Conservation (phyloP, 495 filamentous ascomycete species). For the Schizothecium vesticola region DNA sequence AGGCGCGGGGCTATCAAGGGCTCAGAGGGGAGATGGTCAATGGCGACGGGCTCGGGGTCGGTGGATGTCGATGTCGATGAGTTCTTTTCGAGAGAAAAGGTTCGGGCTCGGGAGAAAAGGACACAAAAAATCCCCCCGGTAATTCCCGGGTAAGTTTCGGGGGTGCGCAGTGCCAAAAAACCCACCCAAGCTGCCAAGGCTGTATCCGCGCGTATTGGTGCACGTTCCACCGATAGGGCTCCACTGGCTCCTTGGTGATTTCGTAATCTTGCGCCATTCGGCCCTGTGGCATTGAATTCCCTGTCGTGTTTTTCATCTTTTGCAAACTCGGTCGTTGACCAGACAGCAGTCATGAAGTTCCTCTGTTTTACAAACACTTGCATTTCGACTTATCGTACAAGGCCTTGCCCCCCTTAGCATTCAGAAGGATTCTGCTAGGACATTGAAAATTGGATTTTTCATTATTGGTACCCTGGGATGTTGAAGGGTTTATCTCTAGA, state of each 20-base stretch:
- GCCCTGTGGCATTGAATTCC: not conserved
- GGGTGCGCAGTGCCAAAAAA: slow-evolving; percentile 16
- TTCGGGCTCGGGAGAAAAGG: slow-evolving; percentile 15
- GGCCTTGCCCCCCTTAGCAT: not conserved
- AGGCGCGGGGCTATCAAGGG: slow-evolving; percentile 21
- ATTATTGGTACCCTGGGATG: not conserved
- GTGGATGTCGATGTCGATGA: slow-evolving; percentile 17
- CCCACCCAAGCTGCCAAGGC: not conserved
- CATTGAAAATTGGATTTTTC: not conserved
- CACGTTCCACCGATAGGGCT: not conserved
- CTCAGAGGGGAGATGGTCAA: slow-evolving; percentile 18
- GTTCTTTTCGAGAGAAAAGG: slow-evolving; percentile 29
- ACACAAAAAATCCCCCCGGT: slow-evolving; percentile 27
- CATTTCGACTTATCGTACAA: no score
- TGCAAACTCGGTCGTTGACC: not conserved
- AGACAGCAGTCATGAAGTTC: not conserved
- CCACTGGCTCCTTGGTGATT: not conserved
- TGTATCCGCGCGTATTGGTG: not conserved
- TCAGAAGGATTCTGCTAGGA: not conserved
- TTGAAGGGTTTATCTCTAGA: not conserved
- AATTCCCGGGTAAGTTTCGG: slow-evolving; percentile 25
- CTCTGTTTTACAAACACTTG: not conserved
- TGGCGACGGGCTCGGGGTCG: slow-evolving; percentile 17
- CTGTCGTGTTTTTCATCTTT: not conserved
- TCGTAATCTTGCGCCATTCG: not conserved